Conservation (phyloP, 768 basidiomycete species). For the Glaciozyma antarctica region DNA sequence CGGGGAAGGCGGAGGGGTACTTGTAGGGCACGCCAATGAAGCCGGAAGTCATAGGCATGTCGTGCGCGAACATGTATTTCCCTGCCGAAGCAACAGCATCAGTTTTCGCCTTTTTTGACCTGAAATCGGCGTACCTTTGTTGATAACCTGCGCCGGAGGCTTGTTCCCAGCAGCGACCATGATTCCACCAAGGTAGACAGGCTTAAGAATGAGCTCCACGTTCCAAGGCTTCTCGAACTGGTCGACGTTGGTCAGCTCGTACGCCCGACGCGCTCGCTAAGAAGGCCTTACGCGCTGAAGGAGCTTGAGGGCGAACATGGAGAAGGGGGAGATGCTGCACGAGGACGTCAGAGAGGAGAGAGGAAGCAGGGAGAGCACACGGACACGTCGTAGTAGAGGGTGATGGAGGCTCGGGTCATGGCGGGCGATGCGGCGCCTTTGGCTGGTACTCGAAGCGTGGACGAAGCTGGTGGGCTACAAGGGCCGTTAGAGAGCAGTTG, state of each 20-base stretch:
- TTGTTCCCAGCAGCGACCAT: slow-evolving; percentile 17
- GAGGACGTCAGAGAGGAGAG: too few relatives aligned
- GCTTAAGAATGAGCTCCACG: slow-evolving; percentile 16
- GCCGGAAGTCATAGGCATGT: slow-evolving; percentile 13
- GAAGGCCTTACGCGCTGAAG: too few relatives aligned
- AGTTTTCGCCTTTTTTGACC: background rate
- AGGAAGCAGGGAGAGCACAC: too few relatives aligned
- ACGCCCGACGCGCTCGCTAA: too few relatives aligned
- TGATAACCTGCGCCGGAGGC: slow-evolving; percentile 21
- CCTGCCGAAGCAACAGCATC: background rate
- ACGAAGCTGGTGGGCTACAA: too few relatives aligned
- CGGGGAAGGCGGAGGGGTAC: slow-evolving; percentile 19
- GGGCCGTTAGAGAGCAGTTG: too few relatives aligned
- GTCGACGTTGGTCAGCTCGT: background rate
- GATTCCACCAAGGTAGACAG: slow-evolving; percentile 24
- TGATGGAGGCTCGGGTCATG: background rate
- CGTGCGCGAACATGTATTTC: background rate
- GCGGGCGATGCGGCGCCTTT: background rate
- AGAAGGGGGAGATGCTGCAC: background rate
- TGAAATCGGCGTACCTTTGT: slow-evolving; percentile 20
- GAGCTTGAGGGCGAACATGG: slow-evolving; percentile 4
- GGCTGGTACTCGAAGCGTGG: too few relatives aligned
- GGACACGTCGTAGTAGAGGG: slow-evolving; percentile 8
- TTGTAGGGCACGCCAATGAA: slow-evolving; percentile 8
- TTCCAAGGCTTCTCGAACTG: slow-evolving; percentile 16